Conservation (phyloP, 2,329 filamentous ascomycete genomes). For the Ophiostoma montium region DNA sequence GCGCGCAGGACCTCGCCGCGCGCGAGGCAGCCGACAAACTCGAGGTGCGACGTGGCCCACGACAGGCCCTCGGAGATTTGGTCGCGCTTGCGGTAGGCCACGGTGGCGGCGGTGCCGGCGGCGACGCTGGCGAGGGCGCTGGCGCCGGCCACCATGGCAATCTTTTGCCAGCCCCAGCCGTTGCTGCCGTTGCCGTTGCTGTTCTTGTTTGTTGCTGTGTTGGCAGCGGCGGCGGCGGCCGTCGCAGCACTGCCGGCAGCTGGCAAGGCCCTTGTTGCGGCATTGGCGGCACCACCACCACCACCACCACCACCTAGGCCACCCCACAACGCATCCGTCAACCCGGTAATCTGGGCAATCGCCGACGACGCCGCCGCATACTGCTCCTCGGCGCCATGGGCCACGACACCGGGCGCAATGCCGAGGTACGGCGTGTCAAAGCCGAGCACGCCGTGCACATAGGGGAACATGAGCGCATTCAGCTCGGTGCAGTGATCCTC, state of each 20-base stretch:
- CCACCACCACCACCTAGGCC: constrained; percentile 20
- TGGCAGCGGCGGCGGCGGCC: neutral
- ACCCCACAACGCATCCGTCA: constrained; percentile 58
- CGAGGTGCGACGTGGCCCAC: constrained; percentile 82
- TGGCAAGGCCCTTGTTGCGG: neutral
- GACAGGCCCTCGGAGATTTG: constrained; percentile 60
- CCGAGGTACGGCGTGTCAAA: constrained; percentile 91
- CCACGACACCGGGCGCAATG: constrained; percentile 69
- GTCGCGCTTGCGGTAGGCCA: constrained; percentile 74
- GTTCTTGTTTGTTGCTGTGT: neutral
- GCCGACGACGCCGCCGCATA: constrained; percentile 62
- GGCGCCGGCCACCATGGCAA: constrained; percentile 75
- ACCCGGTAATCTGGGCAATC: constrained; percentile 48
- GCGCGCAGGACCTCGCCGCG: constrained; percentile 69
- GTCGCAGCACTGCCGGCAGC: constrained; percentile 4
- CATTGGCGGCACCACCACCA: constrained; percentile 9
- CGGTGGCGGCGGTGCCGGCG: constrained; percentile 67
- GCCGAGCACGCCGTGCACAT: constrained; percentile 76
- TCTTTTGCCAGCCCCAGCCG: constrained; percentile 70
- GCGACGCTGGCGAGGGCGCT: constrained; percentile 43
- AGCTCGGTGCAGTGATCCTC: constrained; percentile 23
- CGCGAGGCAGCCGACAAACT: constrained; percentile 82
- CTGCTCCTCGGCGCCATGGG: constrained; percentile 74
- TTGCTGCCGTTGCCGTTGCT: neutral
- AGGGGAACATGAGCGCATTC: constrained; percentile 76